Percentiles rank a stretch among this genome's conserved stretches.
phyloP scores from a whole-genome alignment of 306 rosid species.

The Mimosa pudica region DNA sequence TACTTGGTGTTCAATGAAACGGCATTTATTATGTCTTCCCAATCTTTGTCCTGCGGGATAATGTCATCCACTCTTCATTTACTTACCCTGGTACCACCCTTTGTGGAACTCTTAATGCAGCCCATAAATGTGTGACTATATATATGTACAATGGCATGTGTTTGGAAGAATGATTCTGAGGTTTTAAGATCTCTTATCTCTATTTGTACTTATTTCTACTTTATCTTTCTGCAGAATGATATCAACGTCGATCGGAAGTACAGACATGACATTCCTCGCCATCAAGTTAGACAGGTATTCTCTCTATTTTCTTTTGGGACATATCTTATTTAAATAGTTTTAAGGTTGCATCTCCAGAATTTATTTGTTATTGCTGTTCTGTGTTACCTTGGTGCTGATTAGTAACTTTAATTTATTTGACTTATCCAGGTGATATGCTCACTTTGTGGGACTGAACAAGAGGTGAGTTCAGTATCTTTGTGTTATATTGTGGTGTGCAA shows the following conservation, averaged over 20 bases:
- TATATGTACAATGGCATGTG: background rate
- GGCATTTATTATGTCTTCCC: background rate
- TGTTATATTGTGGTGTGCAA: background rate
- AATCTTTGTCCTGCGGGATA: background rate
- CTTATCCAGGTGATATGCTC: conserved; percentile 74
- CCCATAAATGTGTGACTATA: background rate
- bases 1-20: background rate
- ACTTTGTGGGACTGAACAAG: conserved; percentile 82
- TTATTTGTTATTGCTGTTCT: background rate
- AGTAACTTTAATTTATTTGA: conserved; percentile 6
- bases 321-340: background rate
- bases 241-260: conserved; percentile 60
- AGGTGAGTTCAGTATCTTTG: conserved; percentile 50
- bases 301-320: conserved; percentile 13
- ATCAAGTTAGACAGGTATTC: conserved; percentile 60
- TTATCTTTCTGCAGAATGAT: conserved; percentile 50
- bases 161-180: conserved; percentile 3
- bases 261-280: conserved; percentile 84
- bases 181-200: background rate
- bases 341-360: background rate
- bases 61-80: background rate
- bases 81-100: background rate
- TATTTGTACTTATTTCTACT: conserved; percentile 6
- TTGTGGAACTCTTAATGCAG: conserved; percentile 5
- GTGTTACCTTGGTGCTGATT: conserved; percentile 24